Base-by-base conservation (phyloP, 129 eudicot genomes). In the Artemisia tridentata region DNA sequence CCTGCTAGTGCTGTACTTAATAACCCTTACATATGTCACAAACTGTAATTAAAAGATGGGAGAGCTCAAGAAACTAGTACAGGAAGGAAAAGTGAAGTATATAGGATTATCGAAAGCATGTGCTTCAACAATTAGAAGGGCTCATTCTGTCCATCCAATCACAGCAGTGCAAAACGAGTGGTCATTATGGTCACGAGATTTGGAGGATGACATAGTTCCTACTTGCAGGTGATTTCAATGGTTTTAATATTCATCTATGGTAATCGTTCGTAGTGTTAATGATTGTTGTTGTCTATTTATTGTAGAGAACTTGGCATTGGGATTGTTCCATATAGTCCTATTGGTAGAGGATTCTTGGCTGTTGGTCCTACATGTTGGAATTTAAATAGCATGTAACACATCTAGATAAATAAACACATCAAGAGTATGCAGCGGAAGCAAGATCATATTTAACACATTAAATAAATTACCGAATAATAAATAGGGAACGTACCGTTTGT, bases 61-160 rank as follows among this genome's bases (percentile, higher is more conserved):
- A 56, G 92, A 81, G 38, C 56, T 86, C 12, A 86, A 86, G 81
- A 86, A 88, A 69, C 77, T 88, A 59, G 96, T 88, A 16, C 82
- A 82, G 68, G 95, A 87, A 74, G 90, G 95, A 1, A 87, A 87
- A 66, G 75, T 87, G 71, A 87, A 88, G 74, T 88, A 86, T 67
- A 45, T 88, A 10, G 96, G 96, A 55, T 67, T 88, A 23, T 88
- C 91, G 16, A 89, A 88, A 77, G 96, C 91, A 11, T 87, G 85
- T 9, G 78, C 86, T 60, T 78, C 84, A 49, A 86, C 92, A n/a
- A 86, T 83, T 43, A 75, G 95, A 80, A 82, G 95, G n/a, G 96
- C 96, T 13, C 88, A 85, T 73, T 88, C 86, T 18, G 84, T 88
- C 58, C 95, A 88, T 80, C 95, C 95, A 6, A 77, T 84, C 38